Conservation (phyloP, 768 basidiomycete species). For the Chalciporus piperatus region DNA sequence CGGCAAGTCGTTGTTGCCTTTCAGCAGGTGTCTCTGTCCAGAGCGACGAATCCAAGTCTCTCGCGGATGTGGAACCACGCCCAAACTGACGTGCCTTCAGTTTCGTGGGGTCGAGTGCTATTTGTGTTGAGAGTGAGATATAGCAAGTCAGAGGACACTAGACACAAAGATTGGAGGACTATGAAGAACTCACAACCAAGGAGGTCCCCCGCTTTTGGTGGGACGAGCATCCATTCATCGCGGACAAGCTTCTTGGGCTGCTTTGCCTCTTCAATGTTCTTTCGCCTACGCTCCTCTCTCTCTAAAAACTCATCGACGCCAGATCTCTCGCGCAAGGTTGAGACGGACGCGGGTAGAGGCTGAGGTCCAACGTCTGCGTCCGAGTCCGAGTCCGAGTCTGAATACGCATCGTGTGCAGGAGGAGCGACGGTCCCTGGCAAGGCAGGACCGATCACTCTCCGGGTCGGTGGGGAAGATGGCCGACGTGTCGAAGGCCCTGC, state of each 20-base stretch:
- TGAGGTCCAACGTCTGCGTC: conserved; percentile 85
- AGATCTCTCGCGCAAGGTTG: conserved; percentile 43
- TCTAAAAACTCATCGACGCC: conserved; percentile 84
- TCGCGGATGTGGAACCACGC: conserved; percentile 43
- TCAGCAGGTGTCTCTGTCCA: conserved; percentile 99
- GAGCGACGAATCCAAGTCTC: conserved; percentile 55
- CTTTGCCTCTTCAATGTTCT: conserved; percentile 72
- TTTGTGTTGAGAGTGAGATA: neutral
- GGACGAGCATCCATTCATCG: conserved; percentile 98
- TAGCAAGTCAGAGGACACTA: too few species aligned
- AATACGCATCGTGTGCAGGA: conserved; percentile 26
- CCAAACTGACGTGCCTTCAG: conserved; percentile 79
- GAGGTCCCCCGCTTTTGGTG: conserved; percentile 79
- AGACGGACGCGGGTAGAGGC: conserved; percentile 54
- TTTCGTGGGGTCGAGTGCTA: conserved; percentile 86
- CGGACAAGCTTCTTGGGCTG: conserved; percentile 78
- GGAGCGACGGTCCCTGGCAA: conserved; percentile 37
- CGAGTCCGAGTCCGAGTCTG: conserved; percentile 50
- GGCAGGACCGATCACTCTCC: conserved; percentile 51
- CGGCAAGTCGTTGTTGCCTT: conserved; percentile 84
- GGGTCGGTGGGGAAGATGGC: conserved; percentile 15
- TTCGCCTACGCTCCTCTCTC: conserved; percentile 73
- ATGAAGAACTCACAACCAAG: conserved; percentile 59
- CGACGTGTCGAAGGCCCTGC: conserved; percentile 24
- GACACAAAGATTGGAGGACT: neutral